These are phyloP conservation scores for Rhodomyrtus psidioides DNA, from an alignment of 441 rosid species.

Conservation along the genomic window DNA sequence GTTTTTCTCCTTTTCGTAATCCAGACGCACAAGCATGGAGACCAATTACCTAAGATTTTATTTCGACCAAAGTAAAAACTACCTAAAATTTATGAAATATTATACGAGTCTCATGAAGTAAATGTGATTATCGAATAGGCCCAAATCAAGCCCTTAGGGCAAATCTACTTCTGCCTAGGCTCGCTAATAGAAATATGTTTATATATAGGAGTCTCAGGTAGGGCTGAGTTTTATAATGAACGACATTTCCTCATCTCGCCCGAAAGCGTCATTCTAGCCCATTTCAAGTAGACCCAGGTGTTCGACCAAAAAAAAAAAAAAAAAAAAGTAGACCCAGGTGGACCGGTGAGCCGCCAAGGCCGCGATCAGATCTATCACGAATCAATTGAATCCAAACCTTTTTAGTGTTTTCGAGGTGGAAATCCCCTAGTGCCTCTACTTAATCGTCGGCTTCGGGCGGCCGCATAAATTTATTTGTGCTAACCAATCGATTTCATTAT, in stretches of 20 bases:
- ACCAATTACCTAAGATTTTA: too few species aligned
- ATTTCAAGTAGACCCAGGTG: not conserved
- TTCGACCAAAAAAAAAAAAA: too few species aligned
- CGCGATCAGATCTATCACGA: not conserved
- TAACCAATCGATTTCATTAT: not conserved
- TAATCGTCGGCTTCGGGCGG: not conserved
- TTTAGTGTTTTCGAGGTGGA: not conserved
- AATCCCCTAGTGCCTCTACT: not conserved
- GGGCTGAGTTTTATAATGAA: not conserved
- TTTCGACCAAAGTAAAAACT: too few species aligned
- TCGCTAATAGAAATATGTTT: not conserved
- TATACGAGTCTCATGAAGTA: too few species aligned
- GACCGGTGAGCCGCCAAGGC: not conserved
- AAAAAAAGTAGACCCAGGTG: fast-evolving
- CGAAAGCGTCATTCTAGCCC: not conserved
- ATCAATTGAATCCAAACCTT: not conserved
- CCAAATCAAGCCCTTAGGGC: not conserved
- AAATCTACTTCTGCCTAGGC: not conserved
- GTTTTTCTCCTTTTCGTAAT: too few species aligned
- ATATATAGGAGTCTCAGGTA: fast-evolving
- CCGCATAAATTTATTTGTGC: not conserved
- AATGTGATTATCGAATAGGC: not conserved
- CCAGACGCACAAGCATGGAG: too few species aligned
- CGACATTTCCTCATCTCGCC: not conserved
- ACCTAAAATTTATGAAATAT: too few species aligned